Evolutionary conservation across 2,329 filamentous ascomycete species (phyloP).

Genomic region (Beauveria sp.): DNA sequence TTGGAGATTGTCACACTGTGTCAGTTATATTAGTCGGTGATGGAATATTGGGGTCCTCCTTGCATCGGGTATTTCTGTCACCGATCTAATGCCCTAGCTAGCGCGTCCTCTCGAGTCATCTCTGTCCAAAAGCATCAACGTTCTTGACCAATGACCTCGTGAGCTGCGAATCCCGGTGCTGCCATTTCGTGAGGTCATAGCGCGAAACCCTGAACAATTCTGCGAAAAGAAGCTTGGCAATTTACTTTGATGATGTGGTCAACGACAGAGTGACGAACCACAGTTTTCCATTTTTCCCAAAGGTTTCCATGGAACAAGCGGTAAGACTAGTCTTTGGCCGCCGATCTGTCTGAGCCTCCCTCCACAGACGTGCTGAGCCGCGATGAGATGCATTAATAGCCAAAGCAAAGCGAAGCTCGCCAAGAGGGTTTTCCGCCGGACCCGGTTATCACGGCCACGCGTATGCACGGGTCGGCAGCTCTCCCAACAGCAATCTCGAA

Average conservation of each 20-base stretch:
- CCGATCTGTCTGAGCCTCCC: neutral
- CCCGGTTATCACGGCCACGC: conserved; percentile 1
- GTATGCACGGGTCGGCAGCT: neutral
- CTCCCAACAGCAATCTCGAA: neutral
- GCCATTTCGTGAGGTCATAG: neutral
- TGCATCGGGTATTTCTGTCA: neutral
- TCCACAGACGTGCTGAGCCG: too few relatives aligned
- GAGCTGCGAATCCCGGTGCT: neutral
- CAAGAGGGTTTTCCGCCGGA: neutral
- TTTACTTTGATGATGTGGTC: neutral
- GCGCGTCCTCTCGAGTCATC: neutral
- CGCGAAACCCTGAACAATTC: neutral
- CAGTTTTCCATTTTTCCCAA: neutral
- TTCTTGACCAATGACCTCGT: neutral
- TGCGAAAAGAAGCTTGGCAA: neutral
- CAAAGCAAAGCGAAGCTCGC: neutral
- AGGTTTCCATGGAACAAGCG: neutral
- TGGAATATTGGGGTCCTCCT: neutral
- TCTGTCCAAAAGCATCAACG: neutral
- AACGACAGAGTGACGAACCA: neutral
- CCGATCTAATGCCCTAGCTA: neutral
- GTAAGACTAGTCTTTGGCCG: neutral
- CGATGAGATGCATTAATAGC: too few relatives aligned
- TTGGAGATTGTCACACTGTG: neutral
- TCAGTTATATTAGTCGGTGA: neutral